These are phyloP conservation scores for Salix arbutifolia DNA, from an alignment of 345 rosid genomes.

Conservation along the genomic window DNA sequence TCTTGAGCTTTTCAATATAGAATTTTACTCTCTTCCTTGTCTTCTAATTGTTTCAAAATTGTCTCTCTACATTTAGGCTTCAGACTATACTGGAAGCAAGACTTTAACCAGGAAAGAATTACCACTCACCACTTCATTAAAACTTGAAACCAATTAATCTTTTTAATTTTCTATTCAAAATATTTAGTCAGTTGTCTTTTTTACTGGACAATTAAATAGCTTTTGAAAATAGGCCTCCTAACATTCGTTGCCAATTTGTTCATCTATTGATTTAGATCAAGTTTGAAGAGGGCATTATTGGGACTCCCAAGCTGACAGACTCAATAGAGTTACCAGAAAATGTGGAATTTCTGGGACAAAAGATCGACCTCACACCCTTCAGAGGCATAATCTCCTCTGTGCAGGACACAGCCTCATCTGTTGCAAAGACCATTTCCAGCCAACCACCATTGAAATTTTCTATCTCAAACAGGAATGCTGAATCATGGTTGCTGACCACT, in stretches of 20 bases:
- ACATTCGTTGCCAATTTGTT: neutral
- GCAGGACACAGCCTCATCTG: constrained; percentile 80
- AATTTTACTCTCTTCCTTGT: too few relatives aligned
- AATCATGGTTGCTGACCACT: constrained; percentile 88
- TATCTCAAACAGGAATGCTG: constrained; percentile 52
- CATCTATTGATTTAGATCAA: constrained; percentile 47
- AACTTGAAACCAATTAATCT: too few relatives aligned
- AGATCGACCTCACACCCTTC: constrained; percentile 62
- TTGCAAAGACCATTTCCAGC: constrained; percentile 80
- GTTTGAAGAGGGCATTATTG: constrained; percentile 85
- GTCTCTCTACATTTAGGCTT: too few relatives aligned
- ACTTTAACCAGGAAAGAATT: too few relatives aligned
- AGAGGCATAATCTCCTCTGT: constrained; percentile 68
- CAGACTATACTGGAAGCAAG: too few relatives aligned
- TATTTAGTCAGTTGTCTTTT: too few relatives aligned
- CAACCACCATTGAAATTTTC: constrained; percentile 82
- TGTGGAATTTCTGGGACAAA: constrained; percentile 82
- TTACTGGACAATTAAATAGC: too few relatives aligned
- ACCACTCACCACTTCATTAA: too few relatives aligned
- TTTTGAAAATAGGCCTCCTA: neutral
- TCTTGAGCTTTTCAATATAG: too few relatives aligned
- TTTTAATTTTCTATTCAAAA: too few relatives aligned
- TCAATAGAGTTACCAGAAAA: constrained; percentile 75
- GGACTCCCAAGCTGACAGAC: constrained; percentile 88
- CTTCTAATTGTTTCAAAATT: too few relatives aligned